These are phyloP conservation scores for Bruguiera gymnorhiza DNA, from an alignment of 345 rosid species.

Conservation along the genomic window DNA sequence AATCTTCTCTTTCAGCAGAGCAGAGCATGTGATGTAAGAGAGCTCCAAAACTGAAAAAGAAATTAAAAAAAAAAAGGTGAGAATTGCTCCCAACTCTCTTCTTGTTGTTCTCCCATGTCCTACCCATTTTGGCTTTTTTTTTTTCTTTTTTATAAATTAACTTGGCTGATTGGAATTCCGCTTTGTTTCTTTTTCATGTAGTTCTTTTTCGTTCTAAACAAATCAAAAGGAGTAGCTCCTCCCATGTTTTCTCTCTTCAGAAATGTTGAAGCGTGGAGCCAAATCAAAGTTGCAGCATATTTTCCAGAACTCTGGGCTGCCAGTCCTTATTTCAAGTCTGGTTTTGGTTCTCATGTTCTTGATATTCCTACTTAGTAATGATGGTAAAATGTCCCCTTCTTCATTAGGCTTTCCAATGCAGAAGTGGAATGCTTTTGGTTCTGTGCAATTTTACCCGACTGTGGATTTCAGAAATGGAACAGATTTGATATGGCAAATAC, in stretches of 20 bases:
- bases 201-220: no score
- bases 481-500: slow-evolving; percentile 74
- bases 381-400: slow-evolving; percentile 24
- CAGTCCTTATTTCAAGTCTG: slow-evolving; percentile 27
- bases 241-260: slow-evolving; percentile 18
- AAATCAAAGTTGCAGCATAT: slow-evolving; percentile 43
- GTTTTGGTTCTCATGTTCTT: slow-evolving; percentile 31
- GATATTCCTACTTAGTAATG: slow-evolving; percentile 25
- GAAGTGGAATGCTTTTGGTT: slow-evolving; percentile 37
- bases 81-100: no score
- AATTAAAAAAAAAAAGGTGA: no score
- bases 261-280: slow-evolving; percentile 58
- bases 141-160: no score
- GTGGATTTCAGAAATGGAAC: slow-evolving; percentile 64
- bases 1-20: no score
- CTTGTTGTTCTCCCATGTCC: no score
- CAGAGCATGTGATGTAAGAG: no score
- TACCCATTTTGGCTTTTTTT: no score
- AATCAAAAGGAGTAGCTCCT: neutral
- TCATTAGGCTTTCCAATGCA: slow-evolving; percentile 22
- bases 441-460: slow-evolving; percentile 44
- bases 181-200: neutral
- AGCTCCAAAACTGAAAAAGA: no score
- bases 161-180: neutral
- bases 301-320: slow-evolving; percentile 24